A percentile compares a stretch with the other conserved stretches of the same genome.
These are phyloP conservation scores for Suillus paluster DNA, from an alignment of 768 basidiomycete genomes.

Conservation along the genomic window DNA sequence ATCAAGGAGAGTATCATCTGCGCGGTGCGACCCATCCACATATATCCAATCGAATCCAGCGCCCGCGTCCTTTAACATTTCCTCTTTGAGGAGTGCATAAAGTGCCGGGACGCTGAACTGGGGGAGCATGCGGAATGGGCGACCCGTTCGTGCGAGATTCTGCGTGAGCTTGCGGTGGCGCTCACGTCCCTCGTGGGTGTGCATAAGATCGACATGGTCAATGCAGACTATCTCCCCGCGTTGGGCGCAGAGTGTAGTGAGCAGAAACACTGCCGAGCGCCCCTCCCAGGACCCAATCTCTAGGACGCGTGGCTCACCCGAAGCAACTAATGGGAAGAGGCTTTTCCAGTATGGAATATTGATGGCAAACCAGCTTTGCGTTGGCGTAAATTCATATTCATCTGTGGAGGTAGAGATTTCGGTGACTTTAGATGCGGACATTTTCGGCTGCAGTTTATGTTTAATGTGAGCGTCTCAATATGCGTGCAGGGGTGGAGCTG, in stretches of 20 bases:
- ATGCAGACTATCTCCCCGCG: constrained; percentile 56
- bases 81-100: constrained; percentile 51
- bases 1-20: constrained; percentile 65
- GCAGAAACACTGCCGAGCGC: constrained; percentile 60
- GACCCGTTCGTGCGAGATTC: constrained; percentile 51
- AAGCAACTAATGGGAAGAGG: constrained; percentile 43
- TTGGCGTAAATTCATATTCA: constrained; percentile 48
- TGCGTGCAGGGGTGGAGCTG: background rate
- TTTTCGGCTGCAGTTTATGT: background rate
- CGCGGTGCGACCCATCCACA: constrained; percentile 61
- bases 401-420: constrained; percentile 11
- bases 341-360: constrained; percentile 48
- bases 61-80: constrained; percentile 31
- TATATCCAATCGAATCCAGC: constrained; percentile 65
- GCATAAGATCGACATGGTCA: constrained; percentile 62
- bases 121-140: constrained; percentile 48
- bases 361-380: constrained; percentile 61
- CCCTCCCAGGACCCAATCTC: constrained; percentile 70
- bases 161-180: constrained; percentile 47
- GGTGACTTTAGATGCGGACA: background rate
- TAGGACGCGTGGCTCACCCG: constrained; percentile 49
- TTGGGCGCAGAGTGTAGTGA: constrained; percentile 48
- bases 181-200: constrained; percentile 50
- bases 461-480: background rate
- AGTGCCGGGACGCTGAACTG: constrained; percentile 59